These are phyloP conservation scores for Apophysomyces ossiformis DNA, from an alignment of 371 early-diverging fungal species.

Conservation along the genomic window DNA sequence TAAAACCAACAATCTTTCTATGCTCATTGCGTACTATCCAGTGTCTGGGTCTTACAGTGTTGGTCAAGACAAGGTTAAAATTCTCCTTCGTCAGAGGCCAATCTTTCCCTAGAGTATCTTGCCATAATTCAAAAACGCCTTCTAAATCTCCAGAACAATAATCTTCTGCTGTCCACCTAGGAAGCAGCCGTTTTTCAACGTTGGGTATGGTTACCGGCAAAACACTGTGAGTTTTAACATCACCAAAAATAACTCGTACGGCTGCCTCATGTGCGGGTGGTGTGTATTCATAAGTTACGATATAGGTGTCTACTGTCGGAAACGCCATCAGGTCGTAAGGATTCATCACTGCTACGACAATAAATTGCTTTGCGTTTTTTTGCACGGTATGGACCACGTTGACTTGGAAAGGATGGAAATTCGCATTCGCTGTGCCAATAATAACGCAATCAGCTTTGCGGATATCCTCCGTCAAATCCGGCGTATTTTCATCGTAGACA, in stretches of 20 bases:
- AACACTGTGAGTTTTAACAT: conserved; percentile 25
- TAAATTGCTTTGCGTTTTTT: conserved; percentile 9
- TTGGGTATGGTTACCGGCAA: conserved; percentile 46
- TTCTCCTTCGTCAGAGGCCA: conserved; percentile 41
- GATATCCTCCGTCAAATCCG: conserved; percentile 20
- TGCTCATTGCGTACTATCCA: conserved; percentile 24
- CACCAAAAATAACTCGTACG: conserved; percentile 43
- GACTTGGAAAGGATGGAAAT: conserved; percentile 47
- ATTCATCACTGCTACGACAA: conserved; percentile 48
- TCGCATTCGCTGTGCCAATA: conserved; percentile 55
- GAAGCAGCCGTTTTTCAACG: neutral
- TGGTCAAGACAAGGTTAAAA: conserved; percentile 29
- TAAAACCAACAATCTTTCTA: conserved; percentile 40
- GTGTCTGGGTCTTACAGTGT: conserved; percentile 24
- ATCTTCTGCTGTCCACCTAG: neutral
- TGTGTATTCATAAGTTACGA: conserved; percentile 55
- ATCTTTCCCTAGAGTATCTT: conserved; percentile 14
- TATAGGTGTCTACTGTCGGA: conserved; percentile 37
- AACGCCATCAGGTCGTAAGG: conserved; percentile 55
- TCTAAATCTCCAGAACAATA: conserved; percentile 21
- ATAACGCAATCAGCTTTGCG: conserved; percentile 35
- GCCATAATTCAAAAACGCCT: conserved; percentile 33
- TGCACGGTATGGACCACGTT: conserved; percentile 35
- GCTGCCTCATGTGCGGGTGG: conserved; percentile 53
- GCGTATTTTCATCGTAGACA: conserved; percentile 31